These are phyloP conservation scores for Dioscorea zingiberensis DNA, from an alignment of 106 monocot species.

Conservation along the genomic window DNA sequence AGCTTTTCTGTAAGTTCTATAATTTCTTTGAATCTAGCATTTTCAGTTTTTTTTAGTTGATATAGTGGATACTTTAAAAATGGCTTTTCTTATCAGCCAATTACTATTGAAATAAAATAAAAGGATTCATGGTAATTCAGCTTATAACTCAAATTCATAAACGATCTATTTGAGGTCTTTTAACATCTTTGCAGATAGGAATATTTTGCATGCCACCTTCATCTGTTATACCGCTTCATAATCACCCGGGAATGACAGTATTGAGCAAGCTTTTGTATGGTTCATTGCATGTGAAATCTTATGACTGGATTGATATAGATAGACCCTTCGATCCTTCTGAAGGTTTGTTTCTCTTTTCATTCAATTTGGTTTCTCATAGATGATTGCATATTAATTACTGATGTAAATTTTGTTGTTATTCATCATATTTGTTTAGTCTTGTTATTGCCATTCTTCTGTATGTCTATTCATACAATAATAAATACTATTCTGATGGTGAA, in stretches of 20 bases:
- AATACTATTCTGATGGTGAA: too few species aligned
- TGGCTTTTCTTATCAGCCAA: background rate
- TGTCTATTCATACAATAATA: too few species aligned
- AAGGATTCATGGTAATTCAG: background rate
- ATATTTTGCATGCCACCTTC: constrained; percentile 88
- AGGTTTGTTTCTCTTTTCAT: constrained; percentile 25
- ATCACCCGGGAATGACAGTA: constrained; percentile 98
- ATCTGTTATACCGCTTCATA: constrained; percentile 84
- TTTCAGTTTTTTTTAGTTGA: background rate
- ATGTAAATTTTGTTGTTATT: too few species aligned
- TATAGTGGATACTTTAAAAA: background rate
- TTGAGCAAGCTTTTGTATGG: constrained; percentile 93
- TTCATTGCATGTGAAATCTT: constrained; percentile 69
- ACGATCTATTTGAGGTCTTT: background rate
- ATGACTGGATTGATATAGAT: constrained; percentile 65
- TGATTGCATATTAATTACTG: too few species aligned
- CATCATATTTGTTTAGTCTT: too few species aligned
- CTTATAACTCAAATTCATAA: background rate
- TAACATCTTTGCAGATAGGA: constrained; percentile 57
- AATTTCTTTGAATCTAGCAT: background rate
- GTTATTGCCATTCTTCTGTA: too few species aligned
- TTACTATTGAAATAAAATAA: background rate
- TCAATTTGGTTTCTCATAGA: background rate
- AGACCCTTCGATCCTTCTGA: constrained; percentile 25
- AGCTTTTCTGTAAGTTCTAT: constrained; percentile 60